Evolutionary conservation across 306 rosid genomes (phyloP).

Genomic region (Carpinus viminea): DNA sequence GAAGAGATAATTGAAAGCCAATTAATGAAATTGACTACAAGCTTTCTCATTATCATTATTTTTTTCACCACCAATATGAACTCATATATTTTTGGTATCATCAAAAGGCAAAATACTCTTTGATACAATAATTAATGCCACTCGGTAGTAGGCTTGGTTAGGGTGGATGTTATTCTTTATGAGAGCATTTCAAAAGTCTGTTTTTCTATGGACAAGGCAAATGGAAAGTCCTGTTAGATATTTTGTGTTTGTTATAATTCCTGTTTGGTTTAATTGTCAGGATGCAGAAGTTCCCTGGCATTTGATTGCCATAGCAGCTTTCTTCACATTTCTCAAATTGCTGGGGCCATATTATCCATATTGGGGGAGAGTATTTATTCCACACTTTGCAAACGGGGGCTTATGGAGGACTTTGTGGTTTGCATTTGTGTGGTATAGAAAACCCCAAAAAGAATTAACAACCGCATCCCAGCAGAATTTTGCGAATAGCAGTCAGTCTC

Average conservation of each 20-base stretch:
- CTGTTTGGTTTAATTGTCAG: slow-evolving; percentile 49
- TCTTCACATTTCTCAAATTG: slow-evolving; percentile 78
- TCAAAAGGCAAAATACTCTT: slow-evolving; percentile 5
- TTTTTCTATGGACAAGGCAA: background rate
- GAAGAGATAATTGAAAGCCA: background rate
- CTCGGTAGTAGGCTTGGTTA: background rate
- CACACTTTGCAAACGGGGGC: slow-evolving; percentile 69
- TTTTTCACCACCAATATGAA: slow-evolving; percentile 9
- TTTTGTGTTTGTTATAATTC: slow-evolving; percentile 9
- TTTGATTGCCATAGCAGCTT: slow-evolving; percentile 65
- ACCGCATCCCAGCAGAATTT: slow-evolving; percentile 4
- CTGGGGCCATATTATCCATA: slow-evolving; percentile 91
- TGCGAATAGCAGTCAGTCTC: background rate
- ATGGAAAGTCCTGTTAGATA: slow-evolving; percentile 7
- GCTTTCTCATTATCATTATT: background rate
- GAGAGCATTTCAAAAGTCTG: slow-evolving; percentile 5
- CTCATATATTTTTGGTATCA: background rate
- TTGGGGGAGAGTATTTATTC: slow-evolving; percentile 84
- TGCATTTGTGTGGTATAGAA: slow-evolving; percentile 36
- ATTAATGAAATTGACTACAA: background rate
- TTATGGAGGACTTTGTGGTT: slow-evolving; percentile 40
- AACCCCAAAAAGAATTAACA: slow-evolving; percentile 28
- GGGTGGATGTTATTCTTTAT: background rate
- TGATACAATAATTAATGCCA: slow-evolving; percentile 12
- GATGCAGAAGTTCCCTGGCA: slow-evolving; percentile 93